phyloP scores from a whole-genome alignment of 192 early-diverging fungal genomes.

The Gigaspora rosea region DNA sequence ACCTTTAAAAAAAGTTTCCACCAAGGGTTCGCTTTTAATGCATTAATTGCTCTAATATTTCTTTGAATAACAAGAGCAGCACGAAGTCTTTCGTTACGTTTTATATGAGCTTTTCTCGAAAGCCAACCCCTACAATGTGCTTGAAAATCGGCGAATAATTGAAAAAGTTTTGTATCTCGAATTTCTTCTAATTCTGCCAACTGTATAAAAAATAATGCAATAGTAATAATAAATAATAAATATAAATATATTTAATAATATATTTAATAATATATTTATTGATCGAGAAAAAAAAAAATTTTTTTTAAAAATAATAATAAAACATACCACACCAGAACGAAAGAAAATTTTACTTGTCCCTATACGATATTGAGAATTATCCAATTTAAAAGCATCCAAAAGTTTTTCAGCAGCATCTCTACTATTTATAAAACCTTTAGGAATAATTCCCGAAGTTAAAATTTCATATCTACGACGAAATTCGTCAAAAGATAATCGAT shows the following conservation, averaged over 20 bases:
- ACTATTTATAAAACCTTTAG: conserved; percentile 86
- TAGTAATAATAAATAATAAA: conserved; percentile 7
- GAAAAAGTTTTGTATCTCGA: conserved; percentile 80
- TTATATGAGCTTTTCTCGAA: conserved; percentile 64
- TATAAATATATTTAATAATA: conserved; percentile 2
- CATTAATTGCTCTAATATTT: conserved; percentile 89
- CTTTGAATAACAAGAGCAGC: conserved; percentile 93
- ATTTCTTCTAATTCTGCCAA: conserved; percentile 93
- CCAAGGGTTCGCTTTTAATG: conserved; percentile 92
- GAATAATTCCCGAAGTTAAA: conserved; percentile 76
- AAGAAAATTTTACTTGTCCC: conserved; percentile 97
- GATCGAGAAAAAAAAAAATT: too few relatives aligned
- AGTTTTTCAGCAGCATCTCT: conserved; percentile 80
- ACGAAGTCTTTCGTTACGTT: conserved; percentile 63
- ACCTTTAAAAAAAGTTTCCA: conserved; percentile 93
- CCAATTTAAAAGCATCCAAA: conserved; percentile 74
- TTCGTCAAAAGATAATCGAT: conserved; percentile 88
- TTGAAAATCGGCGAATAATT: conserved; percentile 84
- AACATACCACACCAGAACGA: conserved; percentile 82
- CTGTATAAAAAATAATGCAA: conserved; percentile 33
- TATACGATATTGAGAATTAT: conserved; percentile 80
- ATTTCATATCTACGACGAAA: conserved; percentile 95
- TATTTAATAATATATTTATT: neutral
- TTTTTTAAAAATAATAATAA: too few relatives aligned
- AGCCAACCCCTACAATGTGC: conserved; percentile 84